phyloP scores from a whole-genome alignment of 345 rosid species.

The Moricandia arvensis region DNA sequence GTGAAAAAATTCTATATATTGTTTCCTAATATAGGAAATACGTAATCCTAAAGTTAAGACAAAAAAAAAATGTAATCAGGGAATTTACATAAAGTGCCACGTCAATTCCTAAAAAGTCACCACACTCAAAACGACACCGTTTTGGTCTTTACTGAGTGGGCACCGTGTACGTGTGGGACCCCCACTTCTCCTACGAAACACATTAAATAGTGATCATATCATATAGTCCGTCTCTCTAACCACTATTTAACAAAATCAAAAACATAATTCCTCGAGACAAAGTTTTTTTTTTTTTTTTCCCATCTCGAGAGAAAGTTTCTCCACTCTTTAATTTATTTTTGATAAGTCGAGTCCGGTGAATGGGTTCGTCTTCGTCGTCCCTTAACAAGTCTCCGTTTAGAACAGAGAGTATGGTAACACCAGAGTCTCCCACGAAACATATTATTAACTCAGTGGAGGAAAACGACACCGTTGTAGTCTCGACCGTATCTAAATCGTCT shows the following conservation, averaged over 20 bases:
- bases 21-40: neutral
- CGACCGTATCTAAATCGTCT: neutral
- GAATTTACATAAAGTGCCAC: neutral
- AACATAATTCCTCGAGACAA: neutral
- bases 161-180: slow-evolving; percentile 38
- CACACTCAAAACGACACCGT: slow-evolving; percentile 22
- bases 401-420: slow-evolving; percentile 29
- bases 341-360: slow-evolving; percentile 9
- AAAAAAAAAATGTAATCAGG: too few species aligned
- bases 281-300: neutral
- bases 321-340: neutral
- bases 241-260: neutral
- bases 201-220: neutral
- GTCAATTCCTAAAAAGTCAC: neutral
- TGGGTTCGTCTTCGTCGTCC: slow-evolving; percentile 36
- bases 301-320: neutral
- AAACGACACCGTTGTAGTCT: slow-evolving; percentile 14
- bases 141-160: slow-evolving; percentile 29
- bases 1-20: neutral
- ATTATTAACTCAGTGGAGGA: neutral
- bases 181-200: slow-evolving; percentile 22
- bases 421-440: slow-evolving; percentile 16
- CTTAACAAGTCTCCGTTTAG: slow-evolving; percentile 32
- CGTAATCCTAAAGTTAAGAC: too few species aligned
- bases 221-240: neutral